phyloP scores from a whole-genome alignment of 805 yeast genomes.

The Saturnispora mendoncae region DNA sequence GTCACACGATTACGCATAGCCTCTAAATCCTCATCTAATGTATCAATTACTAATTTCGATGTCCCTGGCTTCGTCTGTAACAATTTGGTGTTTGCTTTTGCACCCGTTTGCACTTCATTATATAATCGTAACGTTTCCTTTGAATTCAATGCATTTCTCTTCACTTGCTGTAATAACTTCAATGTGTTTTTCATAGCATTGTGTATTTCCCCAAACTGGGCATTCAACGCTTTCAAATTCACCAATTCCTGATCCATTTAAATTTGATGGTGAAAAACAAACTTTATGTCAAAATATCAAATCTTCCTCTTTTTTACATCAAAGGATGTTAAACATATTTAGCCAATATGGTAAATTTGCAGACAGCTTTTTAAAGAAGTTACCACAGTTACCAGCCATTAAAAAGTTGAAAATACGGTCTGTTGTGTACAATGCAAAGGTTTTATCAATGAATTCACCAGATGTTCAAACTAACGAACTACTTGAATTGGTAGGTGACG shows the following conservation, averaged over 20 bases:
- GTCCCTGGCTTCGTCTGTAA: background rate
- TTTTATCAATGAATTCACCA: background rate
- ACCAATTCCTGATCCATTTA: slow-evolving; percentile 7
- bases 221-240: slow-evolving; percentile 1
- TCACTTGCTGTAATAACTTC: slow-evolving; percentile 1
- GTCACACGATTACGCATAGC: slow-evolving; percentile 3
- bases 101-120: slow-evolving; percentile 2
- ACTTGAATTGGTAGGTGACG: slow-evolving; percentile 5
- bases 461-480: background rate
- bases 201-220: background rate
- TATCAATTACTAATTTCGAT: background rate
- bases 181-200: background rate
- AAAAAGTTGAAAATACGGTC: background rate
- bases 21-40: slow-evolving; percentile 6
- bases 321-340: too few relatives aligned
- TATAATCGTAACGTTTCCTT: slow-evolving; percentile 3
- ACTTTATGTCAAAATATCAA: background rate
- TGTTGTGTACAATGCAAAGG: background rate
- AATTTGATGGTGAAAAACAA: background rate
- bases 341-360: too few relatives aligned
- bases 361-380: background rate
- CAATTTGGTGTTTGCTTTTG: slow-evolving; percentile 2
- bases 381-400: slow-evolving; percentile 2
- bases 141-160: slow-evolving; percentile 3
- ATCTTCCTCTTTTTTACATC: background rate